A percentile compares a stretch with the other conserved stretches of the same genome.
Conservation (phyloP, 768 basidiomycete genomes). For the Auricularia auricula-judae region DNA sequence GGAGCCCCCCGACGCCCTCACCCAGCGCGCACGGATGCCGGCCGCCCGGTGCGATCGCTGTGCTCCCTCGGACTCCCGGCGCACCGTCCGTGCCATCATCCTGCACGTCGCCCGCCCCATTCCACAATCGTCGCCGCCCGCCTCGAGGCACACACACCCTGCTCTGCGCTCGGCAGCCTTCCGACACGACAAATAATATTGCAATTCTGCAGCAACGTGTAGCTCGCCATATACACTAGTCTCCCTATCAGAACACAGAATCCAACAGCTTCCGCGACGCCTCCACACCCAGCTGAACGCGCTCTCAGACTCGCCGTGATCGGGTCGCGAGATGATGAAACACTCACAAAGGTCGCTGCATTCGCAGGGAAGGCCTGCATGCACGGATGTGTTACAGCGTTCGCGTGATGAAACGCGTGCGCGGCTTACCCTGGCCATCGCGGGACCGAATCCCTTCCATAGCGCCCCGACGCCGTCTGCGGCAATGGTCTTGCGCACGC, state of each 20-base stretch:
- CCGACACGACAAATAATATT: not conserved
- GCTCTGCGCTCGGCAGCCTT: not conserved
- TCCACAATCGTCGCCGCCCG: too few species aligned
- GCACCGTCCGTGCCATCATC: too few species aligned
- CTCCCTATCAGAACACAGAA: constrained; percentile 34
- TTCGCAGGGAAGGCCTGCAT: constrained; percentile 90
- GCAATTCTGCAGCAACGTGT: not conserved
- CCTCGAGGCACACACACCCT: too few species aligned
- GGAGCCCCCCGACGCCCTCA: not conserved
- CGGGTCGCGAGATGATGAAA: not conserved
- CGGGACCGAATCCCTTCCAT: constrained; percentile 97
- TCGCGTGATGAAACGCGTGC: not conserved
- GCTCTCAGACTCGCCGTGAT: not conserved
- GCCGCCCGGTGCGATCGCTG: too few species aligned
- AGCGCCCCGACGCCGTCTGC: constrained; percentile 77
- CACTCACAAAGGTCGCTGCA: constrained; percentile 82
- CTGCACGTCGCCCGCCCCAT: too few species aligned
- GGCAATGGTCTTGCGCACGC: constrained; percentile 83
- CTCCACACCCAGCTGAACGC: constrained; percentile 76
- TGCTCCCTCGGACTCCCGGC: too few species aligned
- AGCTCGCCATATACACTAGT: not conserved
- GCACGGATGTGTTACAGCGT: not conserved
- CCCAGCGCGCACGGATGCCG: too few species aligned
- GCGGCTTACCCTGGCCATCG: constrained; percentile 77
- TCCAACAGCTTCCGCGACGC: constrained; percentile 78